Percentiles rank a stretch among this genome's conserved stretches.
Conservation (phyloP, 2,329 filamentous ascomycete species). For the Aspergillus awamori region DNA sequence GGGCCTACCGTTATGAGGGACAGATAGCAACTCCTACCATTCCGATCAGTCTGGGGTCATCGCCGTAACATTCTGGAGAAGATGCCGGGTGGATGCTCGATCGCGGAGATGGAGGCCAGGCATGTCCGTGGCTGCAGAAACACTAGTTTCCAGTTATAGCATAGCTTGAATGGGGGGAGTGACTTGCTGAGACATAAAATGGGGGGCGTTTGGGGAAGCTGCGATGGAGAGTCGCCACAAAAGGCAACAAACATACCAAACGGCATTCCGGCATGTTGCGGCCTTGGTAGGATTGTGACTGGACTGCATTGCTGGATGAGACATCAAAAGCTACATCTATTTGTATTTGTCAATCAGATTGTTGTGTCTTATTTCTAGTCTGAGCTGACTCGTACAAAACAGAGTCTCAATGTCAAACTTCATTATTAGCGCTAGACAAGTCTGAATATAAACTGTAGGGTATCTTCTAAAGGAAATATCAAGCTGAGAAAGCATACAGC, state of each 20-base stretch:
- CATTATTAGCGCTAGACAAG: not conserved
- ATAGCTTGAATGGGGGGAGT: too few relatives aligned
- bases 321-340: too few relatives aligned
- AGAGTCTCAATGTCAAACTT: not conserved
- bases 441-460: not conserved
- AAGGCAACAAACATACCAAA: too few relatives aligned
- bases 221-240: too few relatives aligned
- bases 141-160: not conserved
- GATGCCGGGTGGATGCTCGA: not conserved
- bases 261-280: too few relatives aligned
- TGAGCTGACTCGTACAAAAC: not conserved
- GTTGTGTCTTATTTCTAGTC: not conserved
- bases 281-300: too few relatives aligned
- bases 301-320: too few relatives aligned
- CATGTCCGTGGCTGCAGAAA: not conserved
- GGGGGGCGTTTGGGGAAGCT: too few relatives aligned
- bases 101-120: not conserved
- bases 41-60: not conserved
- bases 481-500: not conserved
- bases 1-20: not conserved
- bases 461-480: slow-evolving; percentile 7
- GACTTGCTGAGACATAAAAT: too few relatives aligned
- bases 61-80: not conserved
- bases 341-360: too few relatives aligned
- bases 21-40: not conserved